These are phyloP conservation scores for Coniferiporia weirii DNA, from an alignment of 1,284 basidiomycete species.

Conservation along the genomic window DNA sequence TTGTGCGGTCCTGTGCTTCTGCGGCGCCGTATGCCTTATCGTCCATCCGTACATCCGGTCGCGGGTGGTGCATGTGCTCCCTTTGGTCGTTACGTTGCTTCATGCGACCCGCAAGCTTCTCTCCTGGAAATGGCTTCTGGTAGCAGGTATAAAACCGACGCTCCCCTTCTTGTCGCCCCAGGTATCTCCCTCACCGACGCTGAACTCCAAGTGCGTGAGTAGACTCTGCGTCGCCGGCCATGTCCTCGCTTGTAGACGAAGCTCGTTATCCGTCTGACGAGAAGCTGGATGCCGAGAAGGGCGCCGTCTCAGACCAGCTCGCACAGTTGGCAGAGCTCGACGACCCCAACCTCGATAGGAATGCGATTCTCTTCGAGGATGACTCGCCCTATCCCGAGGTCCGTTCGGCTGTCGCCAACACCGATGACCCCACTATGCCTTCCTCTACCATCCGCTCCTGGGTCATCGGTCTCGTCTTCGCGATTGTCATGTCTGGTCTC, in stretches of 20 bases:
- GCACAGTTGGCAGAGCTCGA: constrained; percentile 19
- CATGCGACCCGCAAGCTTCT: no score
- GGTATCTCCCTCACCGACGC: no score
- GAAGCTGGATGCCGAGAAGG: constrained; percentile 16
- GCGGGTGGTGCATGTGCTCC: no score
- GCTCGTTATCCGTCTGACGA: constrained; percentile 11
- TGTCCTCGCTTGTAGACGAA: constrained; percentile 7
- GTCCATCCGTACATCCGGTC: no score
- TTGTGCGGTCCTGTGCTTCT: no score
- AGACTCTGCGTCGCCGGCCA: not conserved
- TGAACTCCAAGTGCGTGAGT: no score
- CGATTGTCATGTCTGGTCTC: constrained; percentile 46
- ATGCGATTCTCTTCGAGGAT: constrained; percentile 34
- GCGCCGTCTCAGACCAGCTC: not conserved
- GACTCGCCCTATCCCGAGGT: constrained; percentile 44
- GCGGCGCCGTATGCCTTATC: no score
- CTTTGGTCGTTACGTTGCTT: no score
- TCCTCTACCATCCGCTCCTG: constrained; percentile 33
- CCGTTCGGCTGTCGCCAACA: constrained; percentile 31
- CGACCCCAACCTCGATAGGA: constrained; percentile 27
- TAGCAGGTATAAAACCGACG: no score
- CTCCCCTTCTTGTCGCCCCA: no score
- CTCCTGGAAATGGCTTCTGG: no score
- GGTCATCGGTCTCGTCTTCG: constrained; percentile 43
- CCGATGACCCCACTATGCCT: constrained; percentile 31